Conservation (phyloP, 2,329 filamentous ascomycete species). For the Sporothrix pseudoabietina region DNA sequence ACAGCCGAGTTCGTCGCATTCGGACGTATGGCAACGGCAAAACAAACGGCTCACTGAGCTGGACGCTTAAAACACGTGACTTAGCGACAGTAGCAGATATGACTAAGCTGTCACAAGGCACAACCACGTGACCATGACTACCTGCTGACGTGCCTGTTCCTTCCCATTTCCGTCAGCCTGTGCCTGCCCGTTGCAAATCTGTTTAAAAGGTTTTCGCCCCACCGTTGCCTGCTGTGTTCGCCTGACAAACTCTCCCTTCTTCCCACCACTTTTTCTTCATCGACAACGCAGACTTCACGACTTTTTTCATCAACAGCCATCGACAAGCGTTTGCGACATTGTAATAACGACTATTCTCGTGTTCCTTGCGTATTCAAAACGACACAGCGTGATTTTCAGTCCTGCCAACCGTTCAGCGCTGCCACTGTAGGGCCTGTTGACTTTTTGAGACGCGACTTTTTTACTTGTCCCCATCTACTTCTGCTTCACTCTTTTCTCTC, state of each 20-base stretch:
- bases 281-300: background rate
- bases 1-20: constrained; percentile 29
- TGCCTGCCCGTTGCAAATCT: background rate
- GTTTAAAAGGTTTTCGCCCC: background rate
- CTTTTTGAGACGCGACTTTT: background rate
- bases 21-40: constrained; percentile 28
- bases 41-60: constrained; percentile 9
- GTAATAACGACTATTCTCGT: background rate
- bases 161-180: background rate
- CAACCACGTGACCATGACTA: background rate
- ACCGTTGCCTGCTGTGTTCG: background rate
- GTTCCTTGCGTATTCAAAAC: background rate
- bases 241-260: constrained; percentile 11
- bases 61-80: background rate
- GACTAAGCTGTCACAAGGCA: background rate
- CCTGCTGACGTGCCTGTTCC: background rate
- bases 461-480: background rate
- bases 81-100: background rate
- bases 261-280: background rate
- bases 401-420: background rate
- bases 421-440: constrained; percentile 1
- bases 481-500: background rate
- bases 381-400: background rate
- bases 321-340: background rate
- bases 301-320: constrained; percentile 9